Evolutionary conservation across 805 yeast species (phyloP).

Genomic region (Nakazawaea ishiwadae): DNA sequence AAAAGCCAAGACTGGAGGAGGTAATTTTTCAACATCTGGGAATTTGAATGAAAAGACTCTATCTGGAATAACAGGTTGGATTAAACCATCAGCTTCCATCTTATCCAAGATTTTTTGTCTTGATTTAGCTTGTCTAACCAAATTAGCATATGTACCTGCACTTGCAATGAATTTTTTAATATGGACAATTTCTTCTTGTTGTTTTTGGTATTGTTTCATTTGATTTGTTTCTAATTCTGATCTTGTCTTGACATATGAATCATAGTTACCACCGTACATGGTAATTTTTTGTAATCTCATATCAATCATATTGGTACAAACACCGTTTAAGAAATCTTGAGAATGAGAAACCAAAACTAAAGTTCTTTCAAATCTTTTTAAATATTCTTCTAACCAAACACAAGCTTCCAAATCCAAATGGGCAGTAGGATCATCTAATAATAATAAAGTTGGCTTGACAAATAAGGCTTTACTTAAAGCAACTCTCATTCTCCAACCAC

Average conservation of each 20-base stretch:
- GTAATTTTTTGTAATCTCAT: slow-evolving; percentile 79
- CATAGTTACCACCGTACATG: slow-evolving; percentile 97
- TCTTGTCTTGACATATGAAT: slow-evolving; percentile 93
- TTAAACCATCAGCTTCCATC: slow-evolving; percentile 99
- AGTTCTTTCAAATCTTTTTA: slow-evolving; percentile 90
- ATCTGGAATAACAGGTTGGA: slow-evolving; percentile 89
- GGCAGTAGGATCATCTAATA: slow-evolving; percentile 98
- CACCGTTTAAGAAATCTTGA: slow-evolving; percentile 99
- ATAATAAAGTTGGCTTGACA: slow-evolving; percentile 92
- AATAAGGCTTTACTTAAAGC: slow-evolving; percentile 96
- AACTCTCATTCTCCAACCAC: slow-evolving; percentile 99
- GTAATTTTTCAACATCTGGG: slow-evolving; percentile 93
- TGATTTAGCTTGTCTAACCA: slow-evolving; percentile 98
- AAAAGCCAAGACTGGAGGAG: slow-evolving; percentile 97
- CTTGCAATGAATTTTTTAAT: slow-evolving; percentile 98
- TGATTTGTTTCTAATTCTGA: slow-evolving; percentile 92
- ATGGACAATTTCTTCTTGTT: slow-evolving; percentile 98
- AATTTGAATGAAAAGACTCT: slow-evolving; percentile 91
- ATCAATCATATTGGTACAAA: slow-evolving; percentile 96
- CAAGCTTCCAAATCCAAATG: slow-evolving; percentile 99
- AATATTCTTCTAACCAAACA: slow-evolving; percentile 99
- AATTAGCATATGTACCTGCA: slow-evolving; percentile 99
- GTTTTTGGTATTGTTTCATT: slow-evolving; percentile 95
- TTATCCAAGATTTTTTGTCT: slow-evolving; percentile 98
- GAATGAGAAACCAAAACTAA: slow-evolving; percentile 95